phyloP scores from a whole-genome alignment of 345 rosid species.

The Hibiscus trionum region DNA sequence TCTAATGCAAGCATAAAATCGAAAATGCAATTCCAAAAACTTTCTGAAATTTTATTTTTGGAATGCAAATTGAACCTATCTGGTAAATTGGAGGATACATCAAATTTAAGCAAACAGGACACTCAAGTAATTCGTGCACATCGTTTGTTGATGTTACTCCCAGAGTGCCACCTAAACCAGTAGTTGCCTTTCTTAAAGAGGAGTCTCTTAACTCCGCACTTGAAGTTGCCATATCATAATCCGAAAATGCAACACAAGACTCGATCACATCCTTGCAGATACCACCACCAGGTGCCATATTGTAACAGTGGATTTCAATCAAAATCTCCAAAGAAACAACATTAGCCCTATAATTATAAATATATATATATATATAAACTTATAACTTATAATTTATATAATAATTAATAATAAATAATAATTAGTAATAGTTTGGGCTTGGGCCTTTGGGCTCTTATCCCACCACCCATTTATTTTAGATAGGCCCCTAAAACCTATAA shows the following conservation, averaged over 20 bases:
- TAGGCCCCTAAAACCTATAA: too few species aligned
- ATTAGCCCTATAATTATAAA: slow-evolving; percentile 1
- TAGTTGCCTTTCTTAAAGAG: slow-evolving; percentile 33
- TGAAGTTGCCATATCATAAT: slow-evolving; percentile 42
- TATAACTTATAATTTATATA: too few species aligned
- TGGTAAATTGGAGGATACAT: slow-evolving; percentile 89
- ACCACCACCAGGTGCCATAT: slow-evolving; percentile 58
- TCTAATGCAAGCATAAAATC: neutral
- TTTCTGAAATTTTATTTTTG: neutral
- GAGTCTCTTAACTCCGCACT: slow-evolving; percentile 36
- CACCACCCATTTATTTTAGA: too few species aligned
- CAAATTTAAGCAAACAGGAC: slow-evolving; percentile 63
- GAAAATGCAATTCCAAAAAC: neutral
- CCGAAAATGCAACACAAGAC: slow-evolving; percentile 33
- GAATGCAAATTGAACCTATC: slow-evolving; percentile 27
- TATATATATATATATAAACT: too few species aligned
- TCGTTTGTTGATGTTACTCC: slow-evolving; percentile 47
- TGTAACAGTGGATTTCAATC: neutral
- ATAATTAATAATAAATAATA: too few species aligned
- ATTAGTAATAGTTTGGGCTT: too few species aligned
- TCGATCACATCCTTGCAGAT: slow-evolving; percentile 43
- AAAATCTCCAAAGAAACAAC: neutral
- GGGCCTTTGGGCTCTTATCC: too few species aligned
- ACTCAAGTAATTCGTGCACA: slow-evolving; percentile 75
- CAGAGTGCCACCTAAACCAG: slow-evolving; percentile 35